Evolutionary conservation across 306 rosid species (phyloP), one percentile per base, ranked within the genome.

Genomic region (Hylodesmum podocarpum): DNA sequence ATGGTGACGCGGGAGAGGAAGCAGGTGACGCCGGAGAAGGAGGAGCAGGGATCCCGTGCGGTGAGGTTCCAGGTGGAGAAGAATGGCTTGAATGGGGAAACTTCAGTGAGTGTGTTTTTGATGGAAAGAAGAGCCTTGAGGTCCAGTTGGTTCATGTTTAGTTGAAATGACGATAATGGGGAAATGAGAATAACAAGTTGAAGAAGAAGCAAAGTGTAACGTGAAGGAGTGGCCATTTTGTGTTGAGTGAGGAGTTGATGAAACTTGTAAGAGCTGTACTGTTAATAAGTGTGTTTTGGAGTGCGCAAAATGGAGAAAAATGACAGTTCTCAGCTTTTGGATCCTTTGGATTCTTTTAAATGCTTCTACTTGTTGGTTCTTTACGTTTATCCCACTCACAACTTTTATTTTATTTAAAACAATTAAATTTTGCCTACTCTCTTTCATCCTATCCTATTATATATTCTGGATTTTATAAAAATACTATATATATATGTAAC

Each of bases 41-140:
- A 65, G 61, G 87, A 86, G 89, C 97, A 91, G 80, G 97, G 97
- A 70, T 89, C 85, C 0, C 84, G 76, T 1, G 93, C 74, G 41
- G 93, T 25, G 83, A 85, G 84, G 87, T 89, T 86, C 97, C 97
- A 91, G 31, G 93, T 83, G 72, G 95, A 88, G 89, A 91, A 91
- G 89, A 89, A 91, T 31, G 22, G 24, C 1, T 58, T 9, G 13
- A 65, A 12, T 44, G 84, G 29, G 0, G 91, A 89, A 44, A 85
- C 37, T 41, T 87, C 88, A 1, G 95, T 92, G 80, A 92, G 93
- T 4, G 83, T 27, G 81, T 75, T 82, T 4, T 84, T 85, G 16
- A 92, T 77, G 63, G 86, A 57, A n/a, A 78, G 58, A 1, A 92
- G 93, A 13, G 91, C 93, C n/a, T 66, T 62, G 65, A 92, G 83